phyloP scores from a whole-genome alignment of 1,284 basidiomycete genomes.

The Inonotus obliquus region DNA sequence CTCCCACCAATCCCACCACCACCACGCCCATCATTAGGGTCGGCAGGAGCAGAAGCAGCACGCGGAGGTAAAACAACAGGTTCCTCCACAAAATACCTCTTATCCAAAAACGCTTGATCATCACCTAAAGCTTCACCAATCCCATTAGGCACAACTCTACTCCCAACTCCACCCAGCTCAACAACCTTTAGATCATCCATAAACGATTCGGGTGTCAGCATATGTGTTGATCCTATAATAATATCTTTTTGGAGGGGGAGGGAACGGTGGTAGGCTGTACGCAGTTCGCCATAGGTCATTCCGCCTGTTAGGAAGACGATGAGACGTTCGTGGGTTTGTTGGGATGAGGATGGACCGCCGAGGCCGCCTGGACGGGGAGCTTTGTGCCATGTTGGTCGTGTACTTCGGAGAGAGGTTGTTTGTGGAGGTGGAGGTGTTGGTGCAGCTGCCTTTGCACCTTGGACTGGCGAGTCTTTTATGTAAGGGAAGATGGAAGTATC shows the following conservation, averaged over 20 bases:
- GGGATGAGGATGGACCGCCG: slow-evolving; percentile 18
- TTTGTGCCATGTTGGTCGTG: slow-evolving; percentile 82
- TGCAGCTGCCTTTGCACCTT: slow-evolving; percentile 37
- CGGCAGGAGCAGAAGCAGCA: slow-evolving; percentile 29
- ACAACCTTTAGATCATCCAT: slow-evolving; percentile 84
- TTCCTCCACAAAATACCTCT: slow-evolving; percentile 51
- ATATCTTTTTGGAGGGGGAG: slow-evolving; percentile 79
- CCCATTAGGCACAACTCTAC: slow-evolving; percentile 69
- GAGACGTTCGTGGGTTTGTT: slow-evolving; percentile 72
- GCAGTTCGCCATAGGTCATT: slow-evolving; percentile 94
- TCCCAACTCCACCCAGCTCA: slow-evolving; percentile 74
- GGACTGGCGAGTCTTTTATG: slow-evolving; percentile 78
- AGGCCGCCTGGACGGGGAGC: slow-evolving; percentile 50
- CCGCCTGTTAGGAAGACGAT: slow-evolving; percentile 94
- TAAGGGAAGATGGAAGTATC: slow-evolving; percentile 86
- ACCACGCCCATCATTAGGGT: background rate
- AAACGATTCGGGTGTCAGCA: slow-evolving; percentile 79
- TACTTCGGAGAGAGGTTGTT: slow-evolving; percentile 76
- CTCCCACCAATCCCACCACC: background rate
- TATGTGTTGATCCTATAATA: slow-evolving; percentile 93
- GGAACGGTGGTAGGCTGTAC: slow-evolving; percentile 82
- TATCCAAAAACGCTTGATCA: slow-evolving; percentile 73
- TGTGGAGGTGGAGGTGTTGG: slow-evolving; percentile 39
- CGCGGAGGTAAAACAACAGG: slow-evolving; percentile 43
- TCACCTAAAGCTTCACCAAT: slow-evolving; percentile 51